These are phyloP conservation scores for Xylaria sp. DNA, from an alignment of 2,329 filamentous ascomycete species.

Conservation along the genomic window DNA sequence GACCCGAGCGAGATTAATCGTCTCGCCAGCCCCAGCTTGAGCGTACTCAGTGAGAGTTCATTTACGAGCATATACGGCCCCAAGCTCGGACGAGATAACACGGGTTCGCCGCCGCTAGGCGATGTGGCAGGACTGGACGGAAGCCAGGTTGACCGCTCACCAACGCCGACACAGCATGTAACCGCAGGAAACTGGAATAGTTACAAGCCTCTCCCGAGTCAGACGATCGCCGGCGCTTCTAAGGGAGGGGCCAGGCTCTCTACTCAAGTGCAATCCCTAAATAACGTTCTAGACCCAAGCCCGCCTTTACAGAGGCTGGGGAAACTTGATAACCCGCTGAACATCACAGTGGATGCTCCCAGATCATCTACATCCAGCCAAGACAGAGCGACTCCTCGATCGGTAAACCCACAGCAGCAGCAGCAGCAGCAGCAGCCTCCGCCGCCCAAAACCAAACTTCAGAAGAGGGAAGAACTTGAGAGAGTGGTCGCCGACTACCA, in stretches of 20 bases:
- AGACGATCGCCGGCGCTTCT: slow-evolving; percentile 36
- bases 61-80: slow-evolving; percentile 66
- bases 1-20: slow-evolving; percentile 42
- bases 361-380: slow-evolving; percentile 34
- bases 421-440: too few relatives aligned
- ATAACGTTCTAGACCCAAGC: slow-evolving; percentile 47
- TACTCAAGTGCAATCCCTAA: slow-evolving; percentile 49
- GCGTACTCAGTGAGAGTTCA: slow-evolving; percentile 68
- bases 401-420: slow-evolving; percentile 15
- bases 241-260: slow-evolving; percentile 35
- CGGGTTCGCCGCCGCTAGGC: slow-evolving; percentile 18
- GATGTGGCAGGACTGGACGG: slow-evolving; percentile 29
- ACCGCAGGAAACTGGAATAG: slow-evolving; percentile 22
- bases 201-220: slow-evolving; percentile 28
- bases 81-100: slow-evolving; percentile 24
- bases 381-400: slow-evolving; percentile 23
- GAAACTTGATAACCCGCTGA: slow-evolving; percentile 41
- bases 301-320: slow-evolving; percentile 57
- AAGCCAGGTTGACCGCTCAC: slow-evolving; percentile 25
- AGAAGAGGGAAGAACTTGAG: slow-evolving; percentile 52
- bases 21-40: slow-evolving; percentile 62
- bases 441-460: slow-evolving; percentile 44
- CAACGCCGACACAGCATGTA: slow-evolving; percentile 22
- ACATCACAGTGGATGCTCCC: slow-evolving; percentile 35
- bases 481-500: slow-evolving; percentile 53